Percentiles rank a stretch among this genome's conserved stretches.
phyloP scores from a whole-genome alignment of 768 basidiomycete genomes.

The Ramaria sp. region DNA sequence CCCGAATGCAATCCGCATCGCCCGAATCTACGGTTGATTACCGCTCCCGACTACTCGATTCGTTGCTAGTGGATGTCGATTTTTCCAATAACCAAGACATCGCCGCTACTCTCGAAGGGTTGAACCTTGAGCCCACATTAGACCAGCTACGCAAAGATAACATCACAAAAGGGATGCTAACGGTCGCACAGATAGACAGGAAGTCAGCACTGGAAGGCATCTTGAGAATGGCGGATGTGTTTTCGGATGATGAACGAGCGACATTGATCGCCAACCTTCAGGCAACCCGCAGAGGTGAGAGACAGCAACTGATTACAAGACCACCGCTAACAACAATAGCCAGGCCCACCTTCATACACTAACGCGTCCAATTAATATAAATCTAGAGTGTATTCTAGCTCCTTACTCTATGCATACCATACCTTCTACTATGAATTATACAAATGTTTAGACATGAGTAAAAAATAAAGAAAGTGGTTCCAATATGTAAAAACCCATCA shows the following conservation, averaged over 20 bases:
- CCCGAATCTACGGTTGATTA: conserved; percentile 62
- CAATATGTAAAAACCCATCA: not conserved
- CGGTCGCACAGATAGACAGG: conserved; percentile 60
- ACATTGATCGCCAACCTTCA: conserved; percentile 52
- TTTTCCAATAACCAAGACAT: conserved; percentile 43
- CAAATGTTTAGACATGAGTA: too few relatives aligned
- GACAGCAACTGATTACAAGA: not conserved
- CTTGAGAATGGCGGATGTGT: conserved; percentile 55
- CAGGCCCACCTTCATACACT: conserved; percentile 11
- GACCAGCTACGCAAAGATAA: conserved; percentile 60
- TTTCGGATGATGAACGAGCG: conserved; percentile 63
- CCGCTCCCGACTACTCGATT: conserved; percentile 51
- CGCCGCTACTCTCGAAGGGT: conserved; percentile 56
- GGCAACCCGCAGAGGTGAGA: conserved; percentile 8
- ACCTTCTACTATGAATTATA: too few relatives aligned
- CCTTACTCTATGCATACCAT: too few relatives aligned
- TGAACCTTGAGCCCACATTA: conserved; percentile 54
- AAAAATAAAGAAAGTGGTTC: too few relatives aligned
- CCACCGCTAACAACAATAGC: not conserved
- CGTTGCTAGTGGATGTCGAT: conserved; percentile 40
- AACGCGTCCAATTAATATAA: not conserved
- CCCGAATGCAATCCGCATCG: conserved; percentile 54
- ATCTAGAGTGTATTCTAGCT: not conserved
- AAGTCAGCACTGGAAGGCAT: conserved; percentile 70
- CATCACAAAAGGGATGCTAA: conserved; percentile 53